Percentiles rank a stretch among this genome's conserved stretches.
phyloP scores from a whole-genome alignment of 306 rosid genomes.

The Elaeagnus macrophylla region DNA sequence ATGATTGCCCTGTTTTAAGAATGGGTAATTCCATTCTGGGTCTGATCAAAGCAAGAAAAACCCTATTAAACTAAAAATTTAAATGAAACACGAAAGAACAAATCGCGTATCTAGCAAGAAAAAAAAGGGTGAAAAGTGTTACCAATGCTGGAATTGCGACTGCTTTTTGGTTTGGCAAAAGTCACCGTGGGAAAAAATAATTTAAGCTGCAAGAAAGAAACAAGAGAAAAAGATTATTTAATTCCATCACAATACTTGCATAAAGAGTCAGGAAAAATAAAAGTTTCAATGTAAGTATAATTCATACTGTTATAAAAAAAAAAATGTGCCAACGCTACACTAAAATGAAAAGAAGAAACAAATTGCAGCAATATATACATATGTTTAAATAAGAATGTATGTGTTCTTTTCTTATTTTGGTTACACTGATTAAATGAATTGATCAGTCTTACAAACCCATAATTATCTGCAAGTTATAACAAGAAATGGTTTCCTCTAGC shows the following conservation, averaged over 20 bases:
- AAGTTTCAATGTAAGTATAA: background rate
- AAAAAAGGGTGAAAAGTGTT: no score
- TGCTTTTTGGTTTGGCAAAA: conserved; percentile 90
- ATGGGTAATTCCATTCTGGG: background rate
- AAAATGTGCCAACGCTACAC: no score
- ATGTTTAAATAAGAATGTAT: no score
- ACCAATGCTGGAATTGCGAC: conserved; percentile 92
- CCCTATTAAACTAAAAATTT: conserved; percentile 3
- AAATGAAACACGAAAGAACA: conserved; percentile 9
- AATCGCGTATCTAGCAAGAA: conserved; percentile 8
- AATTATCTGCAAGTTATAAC: background rate
- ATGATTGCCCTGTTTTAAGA: no score
- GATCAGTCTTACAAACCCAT: background rate
- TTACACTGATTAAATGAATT: no score
- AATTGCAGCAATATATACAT: no score
- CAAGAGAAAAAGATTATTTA: background rate
- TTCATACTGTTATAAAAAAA: no score
- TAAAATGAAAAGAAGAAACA: no score
- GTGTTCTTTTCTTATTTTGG: no score
- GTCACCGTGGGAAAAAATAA: conserved; percentile 83
- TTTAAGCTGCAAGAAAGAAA: conserved; percentile 63
- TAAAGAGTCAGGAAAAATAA: background rate
- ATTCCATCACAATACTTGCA: background rate
- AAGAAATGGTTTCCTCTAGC: no score
- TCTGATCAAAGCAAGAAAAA: background rate